Base-by-base conservation (phyloP, 2,329 filamentous ascomycete genomes). In the Uncinocarpus reesii region DNA sequence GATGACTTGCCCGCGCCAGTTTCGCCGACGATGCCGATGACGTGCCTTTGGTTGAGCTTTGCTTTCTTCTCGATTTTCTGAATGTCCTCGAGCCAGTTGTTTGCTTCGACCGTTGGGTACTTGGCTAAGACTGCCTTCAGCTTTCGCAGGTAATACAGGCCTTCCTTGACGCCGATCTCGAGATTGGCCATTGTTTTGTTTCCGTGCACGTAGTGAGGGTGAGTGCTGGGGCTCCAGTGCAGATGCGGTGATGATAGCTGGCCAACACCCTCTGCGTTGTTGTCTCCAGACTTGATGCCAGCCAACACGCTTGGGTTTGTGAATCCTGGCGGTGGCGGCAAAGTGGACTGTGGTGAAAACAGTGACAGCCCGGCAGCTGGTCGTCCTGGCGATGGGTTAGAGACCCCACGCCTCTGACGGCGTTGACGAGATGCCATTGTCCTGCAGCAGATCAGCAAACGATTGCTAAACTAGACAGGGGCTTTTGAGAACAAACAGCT, bases 1-100 rank as follows among this genome's bases (percentile, higher is more conserved):
- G 74, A 78, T 16, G 72, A 77, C 56, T 83, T 83, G 0, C 79
- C 79, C 1, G 75, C 73, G 0, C 79, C 78, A 0, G 80, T 82
- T 47, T 73, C 77, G 0, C 79, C 79, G 2, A 79, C 72, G 1
- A 83, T 73, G 4, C 78, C 79, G 15, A 82, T 67, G 0, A 81
- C 66, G 1, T 69, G 68, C 13, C 65, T 63, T 8, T 69, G 71
- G 21, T 60, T 64, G 1, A 56, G 57, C 16, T 61, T 62, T 4
- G 66, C 63, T 43, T 68, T 65, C 2, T 65, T 60, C 23, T 64
- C 59, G 0, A 76, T 57, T 2, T 64, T 63, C 2, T 69, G 60
- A 32, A 75, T 71, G 10, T 67, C 57, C 16, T 64, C 48, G 6
- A 68, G 49, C 70, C 69, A 75, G 16, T 60, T 52, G n/a, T 56